Percentiles rank a stretch among this genome's conserved stretches.
These are phyloP conservation scores for Penicillium thymicola DNA, from an alignment of 2,329 filamentous ascomycete genomes.

Conservation along the genomic window DNA sequence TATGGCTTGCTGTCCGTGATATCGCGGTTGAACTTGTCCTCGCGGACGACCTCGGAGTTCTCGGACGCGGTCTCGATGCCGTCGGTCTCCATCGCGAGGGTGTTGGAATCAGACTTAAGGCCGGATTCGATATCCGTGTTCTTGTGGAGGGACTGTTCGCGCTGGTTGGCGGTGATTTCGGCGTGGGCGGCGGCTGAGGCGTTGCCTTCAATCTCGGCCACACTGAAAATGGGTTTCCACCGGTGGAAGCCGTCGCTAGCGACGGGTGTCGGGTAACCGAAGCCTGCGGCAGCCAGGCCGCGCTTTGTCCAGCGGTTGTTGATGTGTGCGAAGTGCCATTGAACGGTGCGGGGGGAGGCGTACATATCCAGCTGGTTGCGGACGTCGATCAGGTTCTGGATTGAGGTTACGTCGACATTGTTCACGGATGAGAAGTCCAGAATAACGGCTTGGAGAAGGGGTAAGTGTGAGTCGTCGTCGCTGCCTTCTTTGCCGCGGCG, in stretches of 20 bases:
- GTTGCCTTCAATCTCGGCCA: constrained; percentile 76
- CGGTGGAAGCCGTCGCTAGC: constrained; percentile 57
- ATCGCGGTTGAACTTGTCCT: constrained; percentile 45
- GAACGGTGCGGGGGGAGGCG: constrained; percentile 72
- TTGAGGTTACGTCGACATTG: constrained; percentile 86
- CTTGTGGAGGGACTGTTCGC: constrained; percentile 28
- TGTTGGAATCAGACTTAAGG: constrained; percentile 28
- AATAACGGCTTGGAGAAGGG: constrained; percentile 82
- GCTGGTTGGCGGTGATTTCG: constrained; percentile 61
- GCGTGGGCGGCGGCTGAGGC: constrained; percentile 67
- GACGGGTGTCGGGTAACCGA: constrained; percentile 70
- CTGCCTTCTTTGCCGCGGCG: constrained; percentile 52
- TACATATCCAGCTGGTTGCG: constrained; percentile 91
- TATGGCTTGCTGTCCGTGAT: constrained; percentile 50
- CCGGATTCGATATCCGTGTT: constrained; percentile 34
- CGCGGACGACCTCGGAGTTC: constrained; percentile 27
- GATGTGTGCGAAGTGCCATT: constrained; percentile 95
- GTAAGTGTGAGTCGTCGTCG: constrained; percentile 51
- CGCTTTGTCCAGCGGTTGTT: constrained; percentile 94
- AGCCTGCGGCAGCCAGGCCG: constrained; percentile 79
- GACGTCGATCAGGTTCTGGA: constrained; percentile 90
- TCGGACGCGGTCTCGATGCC: constrained; percentile 29
- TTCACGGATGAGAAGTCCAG: constrained; percentile 93
- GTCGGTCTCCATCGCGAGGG: constrained; percentile 31
- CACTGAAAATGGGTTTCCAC: constrained; percentile 95